Percentiles rank a stretch among this genome's conserved stretches.
phyloP scores from a whole-genome alignment of 169 alveolate genomes.

The Cryptosporidium bovis region DNA sequence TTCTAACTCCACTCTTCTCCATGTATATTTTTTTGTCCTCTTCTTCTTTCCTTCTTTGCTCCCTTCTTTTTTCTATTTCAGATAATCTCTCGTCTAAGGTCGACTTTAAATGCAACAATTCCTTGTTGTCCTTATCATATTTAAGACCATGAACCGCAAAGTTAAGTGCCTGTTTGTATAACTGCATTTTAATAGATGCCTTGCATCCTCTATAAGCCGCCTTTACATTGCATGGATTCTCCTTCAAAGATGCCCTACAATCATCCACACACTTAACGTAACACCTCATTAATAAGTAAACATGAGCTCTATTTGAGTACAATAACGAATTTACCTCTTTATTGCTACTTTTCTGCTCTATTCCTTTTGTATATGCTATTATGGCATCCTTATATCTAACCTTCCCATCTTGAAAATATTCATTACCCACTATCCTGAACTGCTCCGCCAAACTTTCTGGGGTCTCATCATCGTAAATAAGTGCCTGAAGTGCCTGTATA shows the following conservation, averaged over 20 bases:
- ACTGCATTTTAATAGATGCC: conserved; percentile 63
- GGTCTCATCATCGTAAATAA: conserved; percentile 77
- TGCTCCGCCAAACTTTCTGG: conserved; percentile 74
- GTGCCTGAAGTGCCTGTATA: conserved; percentile 76
- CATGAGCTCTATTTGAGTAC: conserved; percentile 75
- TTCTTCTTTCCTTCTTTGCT: not conserved
- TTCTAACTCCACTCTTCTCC: not conserved
- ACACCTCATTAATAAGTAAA: conserved; percentile 58
- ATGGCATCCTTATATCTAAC: conserved; percentile 33
- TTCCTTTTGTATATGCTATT: conserved; percentile 60
- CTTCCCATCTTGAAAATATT: conserved; percentile 69
- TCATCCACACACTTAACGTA: conserved; percentile 75
- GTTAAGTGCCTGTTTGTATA: conserved; percentile 41
- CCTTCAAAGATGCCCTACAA: conserved; percentile 67
- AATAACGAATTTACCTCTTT: conserved; percentile 54
- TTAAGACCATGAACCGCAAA: conserved; percentile 56
- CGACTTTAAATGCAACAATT: conserved; percentile 13
- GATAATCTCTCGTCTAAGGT: conserved; percentile 7
- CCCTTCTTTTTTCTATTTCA: conserved; percentile 26
- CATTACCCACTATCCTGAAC: conserved; percentile 45
- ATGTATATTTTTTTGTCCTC: not conserved
- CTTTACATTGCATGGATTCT: conserved; percentile 68
- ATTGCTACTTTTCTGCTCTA: conserved; percentile 65
- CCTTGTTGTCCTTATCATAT: conserved; percentile 21
- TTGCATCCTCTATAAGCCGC: conserved; percentile 75